Percentiles rank a stretch among this genome's conserved stretches.
Evolutionary conservation across 2,329 filamentous ascomycete species (phyloP).

Genomic region (Ceratocystis alfenasii): DNA sequence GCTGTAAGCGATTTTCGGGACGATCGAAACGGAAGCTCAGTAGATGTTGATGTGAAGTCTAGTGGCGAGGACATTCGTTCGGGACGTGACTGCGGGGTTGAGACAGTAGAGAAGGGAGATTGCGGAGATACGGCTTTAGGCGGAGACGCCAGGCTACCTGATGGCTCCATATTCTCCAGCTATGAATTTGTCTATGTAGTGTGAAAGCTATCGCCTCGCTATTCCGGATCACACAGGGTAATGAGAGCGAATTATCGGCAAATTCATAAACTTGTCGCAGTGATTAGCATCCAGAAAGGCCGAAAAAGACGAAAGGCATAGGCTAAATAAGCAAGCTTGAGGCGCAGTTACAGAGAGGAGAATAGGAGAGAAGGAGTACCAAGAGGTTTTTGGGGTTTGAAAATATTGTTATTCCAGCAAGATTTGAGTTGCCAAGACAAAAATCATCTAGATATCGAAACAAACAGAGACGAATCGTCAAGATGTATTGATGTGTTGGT

Average conservation of each 20-base stretch:
- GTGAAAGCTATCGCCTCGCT: background rate
- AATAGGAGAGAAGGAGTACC: background rate
- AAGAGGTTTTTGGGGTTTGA: background rate
- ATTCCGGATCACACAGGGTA: background rate
- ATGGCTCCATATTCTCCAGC: background rate
- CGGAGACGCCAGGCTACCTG: slow-evolving; percentile 48
- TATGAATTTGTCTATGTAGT: background rate
- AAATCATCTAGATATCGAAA: too few species aligned
- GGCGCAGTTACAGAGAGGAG: background rate
- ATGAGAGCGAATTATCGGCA: background rate
- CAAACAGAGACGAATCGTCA: background rate
- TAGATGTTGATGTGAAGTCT: slow-evolving; percentile 15
- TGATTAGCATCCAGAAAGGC: background rate
- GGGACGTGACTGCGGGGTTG: slow-evolving; percentile 41
- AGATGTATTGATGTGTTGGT: background rate
- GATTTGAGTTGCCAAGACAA: background rate
- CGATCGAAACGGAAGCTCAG: slow-evolving; percentile 23
- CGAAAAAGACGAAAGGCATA: background rate
- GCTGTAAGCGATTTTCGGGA: slow-evolving; percentile 43
- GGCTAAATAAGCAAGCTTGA: background rate
- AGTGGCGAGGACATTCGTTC: slow-evolving; percentile 21
- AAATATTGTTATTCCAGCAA: background rate
- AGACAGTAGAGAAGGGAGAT: slow-evolving; percentile 55
- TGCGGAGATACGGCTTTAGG: slow-evolving; percentile 49
- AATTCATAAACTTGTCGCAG: slow-evolving; percentile 2